Conservation (phyloP, 2,329 filamentous ascomycete genomes). For the Ascochyta fabae region DNA sequence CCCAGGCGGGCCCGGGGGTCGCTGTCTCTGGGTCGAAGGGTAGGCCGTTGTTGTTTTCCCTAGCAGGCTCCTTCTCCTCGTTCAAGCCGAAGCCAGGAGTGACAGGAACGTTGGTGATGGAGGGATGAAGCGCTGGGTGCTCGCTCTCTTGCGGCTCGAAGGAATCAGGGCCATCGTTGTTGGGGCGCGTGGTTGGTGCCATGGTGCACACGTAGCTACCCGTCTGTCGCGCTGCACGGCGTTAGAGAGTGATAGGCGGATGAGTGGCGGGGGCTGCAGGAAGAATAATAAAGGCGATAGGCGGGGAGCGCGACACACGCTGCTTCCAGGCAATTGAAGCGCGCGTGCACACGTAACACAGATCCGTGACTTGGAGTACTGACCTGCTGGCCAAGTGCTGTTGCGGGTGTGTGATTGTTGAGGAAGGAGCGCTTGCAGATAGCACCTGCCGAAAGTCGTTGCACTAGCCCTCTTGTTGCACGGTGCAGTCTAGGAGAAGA, state of each 20-base stretch:
- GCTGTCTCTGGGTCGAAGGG: conserved; percentile 41
- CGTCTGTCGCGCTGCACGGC: conserved; percentile 33
- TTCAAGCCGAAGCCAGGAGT: conserved; percentile 51
- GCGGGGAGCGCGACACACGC: conserved; percentile 9
- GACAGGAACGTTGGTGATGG: conserved; percentile 50
- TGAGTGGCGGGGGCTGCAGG: conserved; percentile 6
- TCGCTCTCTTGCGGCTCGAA: conserved; percentile 36
- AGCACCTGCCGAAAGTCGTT: conserved; percentile 8
- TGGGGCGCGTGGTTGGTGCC: conserved; percentile 32
- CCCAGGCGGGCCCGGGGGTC: conserved; percentile 46
- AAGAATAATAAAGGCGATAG: conserved; percentile 15
- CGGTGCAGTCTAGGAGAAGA: background rate
- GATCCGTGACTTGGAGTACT: background rate
- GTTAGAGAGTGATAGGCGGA: conserved; percentile 21
- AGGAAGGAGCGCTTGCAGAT: conserved; percentile 16
- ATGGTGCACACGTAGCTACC: conserved; percentile 26
- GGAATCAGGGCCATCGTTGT: conserved; percentile 21
- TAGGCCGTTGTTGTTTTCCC: conserved; percentile 26
- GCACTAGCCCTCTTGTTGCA: background rate
- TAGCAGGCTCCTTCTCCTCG: conserved; percentile 44
- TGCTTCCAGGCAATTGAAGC: background rate
- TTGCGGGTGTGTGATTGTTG: conserved; percentile 3
- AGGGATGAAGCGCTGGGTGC: conserved; percentile 51
- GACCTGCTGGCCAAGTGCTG: conserved; percentile 13
- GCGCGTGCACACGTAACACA: background rate